These are phyloP conservation scores for Ambrosiella cleistominuta DNA, from an alignment of 2,329 filamentous ascomycete genomes.

Conservation along the genomic window DNA sequence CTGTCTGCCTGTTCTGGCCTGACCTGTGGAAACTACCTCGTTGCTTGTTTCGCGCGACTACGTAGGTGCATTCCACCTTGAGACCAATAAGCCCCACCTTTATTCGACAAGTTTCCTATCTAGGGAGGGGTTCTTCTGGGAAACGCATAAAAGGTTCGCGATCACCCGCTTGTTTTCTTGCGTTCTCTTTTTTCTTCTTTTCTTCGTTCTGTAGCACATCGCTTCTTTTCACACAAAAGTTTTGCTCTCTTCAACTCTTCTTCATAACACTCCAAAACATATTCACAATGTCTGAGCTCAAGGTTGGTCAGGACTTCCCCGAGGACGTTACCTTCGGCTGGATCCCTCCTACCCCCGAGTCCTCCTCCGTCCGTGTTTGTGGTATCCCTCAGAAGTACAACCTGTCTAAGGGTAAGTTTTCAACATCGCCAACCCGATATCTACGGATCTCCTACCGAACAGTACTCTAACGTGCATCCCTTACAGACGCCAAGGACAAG, in stretches of 20 bases:
- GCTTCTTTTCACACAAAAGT: not conserved
- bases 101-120: not conserved
- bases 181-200: not conserved
- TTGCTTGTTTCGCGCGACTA: not conserved
- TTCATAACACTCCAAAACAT: constrained; percentile 1
- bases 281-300: constrained; percentile 42
- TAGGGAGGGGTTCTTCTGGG: not conserved
- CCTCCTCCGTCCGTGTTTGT: constrained; percentile 52
- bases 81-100: not conserved
- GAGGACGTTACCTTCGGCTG: constrained; percentile 67
- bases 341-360: constrained; percentile 58
- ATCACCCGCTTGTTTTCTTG: not conserved
- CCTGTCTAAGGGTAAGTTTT: constrained; percentile 49
- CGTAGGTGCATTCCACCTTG: not conserved
- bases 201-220: not conserved
- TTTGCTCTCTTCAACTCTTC: not conserved
- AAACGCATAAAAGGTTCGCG: not conserved
- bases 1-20: no score
- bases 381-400: constrained; percentile 63
- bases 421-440: not conserved
- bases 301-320: constrained; percentile 72
- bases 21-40: not conserved
- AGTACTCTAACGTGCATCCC: not conserved
- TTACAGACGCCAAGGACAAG: constrained; percentile 36
- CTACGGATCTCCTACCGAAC: constrained; percentile 3